Percentiles rank a stretch among this genome's conserved stretches.
Evolutionary conservation across 352 stramenopile species (phyloP).

Genomic region (Pythium utonaiense): DNA sequence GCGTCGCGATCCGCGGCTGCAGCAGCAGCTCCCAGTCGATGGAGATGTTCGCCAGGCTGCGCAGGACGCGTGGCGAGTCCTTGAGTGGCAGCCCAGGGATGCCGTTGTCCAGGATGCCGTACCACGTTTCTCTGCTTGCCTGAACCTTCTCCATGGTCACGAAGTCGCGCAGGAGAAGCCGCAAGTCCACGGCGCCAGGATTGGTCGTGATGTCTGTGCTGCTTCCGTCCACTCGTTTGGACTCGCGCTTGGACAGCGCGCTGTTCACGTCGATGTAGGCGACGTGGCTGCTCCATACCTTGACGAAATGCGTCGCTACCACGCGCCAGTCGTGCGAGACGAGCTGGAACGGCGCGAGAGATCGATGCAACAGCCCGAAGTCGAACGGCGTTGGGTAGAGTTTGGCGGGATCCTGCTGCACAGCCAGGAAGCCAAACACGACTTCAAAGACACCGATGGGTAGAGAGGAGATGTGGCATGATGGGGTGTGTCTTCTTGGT

Average conservation of each 20-base stretch:
- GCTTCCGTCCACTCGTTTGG: not conserved
- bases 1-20: constrained; percentile 1
- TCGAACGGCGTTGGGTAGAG: constrained; percentile 7
- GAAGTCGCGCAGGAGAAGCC: constrained; percentile 13
- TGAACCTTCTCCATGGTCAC: not conserved
- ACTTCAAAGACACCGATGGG: not conserved
- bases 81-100: not conserved
- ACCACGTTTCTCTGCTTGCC: not conserved
- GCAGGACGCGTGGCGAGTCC: not conserved
- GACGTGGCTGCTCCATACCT: not conserved
- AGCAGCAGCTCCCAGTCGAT: constrained; percentile 10
- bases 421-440: not conserved
- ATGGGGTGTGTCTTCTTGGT: not conserved
- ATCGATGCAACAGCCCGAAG: not conserved
- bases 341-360: not conserved
- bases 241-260: not conserved
- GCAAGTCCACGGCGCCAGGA: not conserved
- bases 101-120: not conserved
- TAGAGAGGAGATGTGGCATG: not conserved
- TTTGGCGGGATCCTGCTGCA: not conserved
- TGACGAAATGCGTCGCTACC: not conserved
- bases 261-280: constrained; percentile 3
- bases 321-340: constrained; percentile 3
- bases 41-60: not conserved
- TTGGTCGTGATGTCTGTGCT: not conserved